These are phyloP conservation scores for Elaphomyces granulatus DNA, from an alignment of 495 filamentous ascomycete species.

Conservation along the genomic window DNA sequence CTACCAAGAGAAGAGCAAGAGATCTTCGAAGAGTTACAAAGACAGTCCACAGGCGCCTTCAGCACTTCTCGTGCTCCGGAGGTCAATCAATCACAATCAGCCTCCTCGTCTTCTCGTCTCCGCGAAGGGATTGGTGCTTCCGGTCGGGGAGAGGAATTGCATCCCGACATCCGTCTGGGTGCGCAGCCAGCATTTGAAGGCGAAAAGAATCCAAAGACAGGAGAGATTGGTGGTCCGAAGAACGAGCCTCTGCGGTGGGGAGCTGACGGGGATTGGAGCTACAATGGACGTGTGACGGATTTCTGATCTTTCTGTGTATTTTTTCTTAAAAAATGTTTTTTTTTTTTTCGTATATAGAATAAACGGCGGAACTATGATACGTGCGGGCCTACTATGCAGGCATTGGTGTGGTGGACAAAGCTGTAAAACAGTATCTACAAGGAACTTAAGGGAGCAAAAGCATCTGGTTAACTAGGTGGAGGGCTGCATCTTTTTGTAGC, in stretches of 20 bases:
- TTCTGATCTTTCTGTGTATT: constrained; percentile 61
- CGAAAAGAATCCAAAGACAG: constrained; percentile 83
- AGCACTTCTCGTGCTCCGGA: constrained; percentile 40
- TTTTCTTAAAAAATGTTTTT: no score
- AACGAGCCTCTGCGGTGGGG: constrained; percentile 94
- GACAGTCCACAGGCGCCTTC: constrained; percentile 56
- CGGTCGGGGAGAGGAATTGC: constrained; percentile 39
- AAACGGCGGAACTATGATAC: no score
- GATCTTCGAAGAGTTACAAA: constrained; percentile 79
- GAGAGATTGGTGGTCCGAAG: constrained; percentile 94
- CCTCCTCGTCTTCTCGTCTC: constrained; percentile 15
- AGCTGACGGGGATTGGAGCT: constrained; percentile 73
- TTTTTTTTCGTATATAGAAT: no score
- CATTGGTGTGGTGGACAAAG: no score
- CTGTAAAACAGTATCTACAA: no score
- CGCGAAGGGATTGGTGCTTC: not conserved
- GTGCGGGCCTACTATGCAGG: no score
- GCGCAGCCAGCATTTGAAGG: constrained; percentile 88
- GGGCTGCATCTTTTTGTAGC: no score
- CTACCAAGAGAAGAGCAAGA: constrained; percentile 82
- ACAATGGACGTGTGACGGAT: constrained; percentile 89
- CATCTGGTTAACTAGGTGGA: no score
- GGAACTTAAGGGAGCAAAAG: no score
- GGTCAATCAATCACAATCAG: constrained; percentile 31
- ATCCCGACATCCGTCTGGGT: constrained; percentile 56